Conservation (phyloP, 2,329 filamentous ascomycete genomes). For the Colletotrichum sp. region DNA sequence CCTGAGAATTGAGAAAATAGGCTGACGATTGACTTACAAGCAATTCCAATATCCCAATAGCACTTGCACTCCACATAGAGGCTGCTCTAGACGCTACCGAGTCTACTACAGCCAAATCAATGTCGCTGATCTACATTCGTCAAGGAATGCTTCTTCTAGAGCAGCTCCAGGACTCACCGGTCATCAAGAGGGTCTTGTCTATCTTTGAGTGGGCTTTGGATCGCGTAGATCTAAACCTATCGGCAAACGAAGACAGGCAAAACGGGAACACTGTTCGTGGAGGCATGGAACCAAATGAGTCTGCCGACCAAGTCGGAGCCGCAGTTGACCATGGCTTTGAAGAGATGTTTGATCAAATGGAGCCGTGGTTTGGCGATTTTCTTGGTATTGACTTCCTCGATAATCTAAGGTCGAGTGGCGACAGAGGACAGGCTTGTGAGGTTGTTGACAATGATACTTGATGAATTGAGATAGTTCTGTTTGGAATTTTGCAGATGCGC, state of each 20-base stretch:
- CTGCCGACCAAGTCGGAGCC: background rate
- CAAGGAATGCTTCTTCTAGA: background rate
- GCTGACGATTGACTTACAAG: background rate
- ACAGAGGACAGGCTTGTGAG: background rate
- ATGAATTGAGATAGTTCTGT: background rate
- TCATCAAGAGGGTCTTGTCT: background rate
- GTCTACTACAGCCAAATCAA: fast-evolving
- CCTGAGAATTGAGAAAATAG: background rate
- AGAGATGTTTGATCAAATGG: background rate
- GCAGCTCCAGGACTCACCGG: background rate
- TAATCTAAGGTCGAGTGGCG: background rate
- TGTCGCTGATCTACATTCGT: background rate
- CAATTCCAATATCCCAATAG: background rate
- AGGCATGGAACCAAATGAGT: background rate
- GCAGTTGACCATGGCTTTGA: background rate
- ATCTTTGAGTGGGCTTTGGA: background rate
- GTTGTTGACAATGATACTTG: background rate
- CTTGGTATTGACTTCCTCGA: background rate
- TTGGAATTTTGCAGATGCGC: background rate
- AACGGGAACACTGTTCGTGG: background rate
- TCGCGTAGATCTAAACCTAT: background rate
- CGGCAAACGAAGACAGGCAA: background rate
- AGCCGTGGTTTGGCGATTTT: background rate
- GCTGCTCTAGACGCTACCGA: background rate
- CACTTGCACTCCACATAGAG: background rate